Base-by-base conservation (phyloP, 2,329 filamentous ascomycete species). In the Ascomycota sp. region DNA sequence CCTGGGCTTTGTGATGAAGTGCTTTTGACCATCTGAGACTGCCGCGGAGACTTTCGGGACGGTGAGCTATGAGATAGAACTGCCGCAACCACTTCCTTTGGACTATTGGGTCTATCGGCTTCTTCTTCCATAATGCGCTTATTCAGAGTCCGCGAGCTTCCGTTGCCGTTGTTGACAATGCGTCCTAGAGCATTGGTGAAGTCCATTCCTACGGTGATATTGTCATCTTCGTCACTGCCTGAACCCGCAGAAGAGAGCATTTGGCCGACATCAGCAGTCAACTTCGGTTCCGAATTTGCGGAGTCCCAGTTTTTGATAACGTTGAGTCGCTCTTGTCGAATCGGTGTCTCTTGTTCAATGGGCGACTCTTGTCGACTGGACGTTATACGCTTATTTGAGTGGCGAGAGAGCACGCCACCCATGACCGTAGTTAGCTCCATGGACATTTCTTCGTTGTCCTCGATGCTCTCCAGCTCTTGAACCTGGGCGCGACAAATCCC, bases 341-440 rank as follows among this genome's bases (percentile, higher is more conserved):
- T 21, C 3, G 16, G 16, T 21, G 16, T 21, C 16, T 21, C 16
- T 21, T 49, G 55, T 54, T 47, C 41, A 21, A 36, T 44, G 27
- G 44, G 37, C 5, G 45, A 46, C 24, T 40, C 38, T 27, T 41
- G 45, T 34, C 45, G 43, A 31, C 39, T 29, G 25, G 42, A 29
- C 24, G 35, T 40, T 11, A 43, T 35, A 25, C 41, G 46, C 35
- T 47, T 44, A 8, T 43, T 41, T 34, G 44, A 47, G 34, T 47
- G 39, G n/a, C 47, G 43, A 6, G 47, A 39, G 6, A 73, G 45
- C 1, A 74, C 52, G 12, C 64, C 61, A 0, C 72, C 71, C 40
- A 76, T 63, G 26, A 72, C 69, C 2, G 70, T 68, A 1, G 75
- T 80, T 37, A 83, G 63, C 44, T 83, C 78, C 75, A 83, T 83